Conservation (phyloP, 208 protist genomes). For the Leishmania braziliensis region DNA sequence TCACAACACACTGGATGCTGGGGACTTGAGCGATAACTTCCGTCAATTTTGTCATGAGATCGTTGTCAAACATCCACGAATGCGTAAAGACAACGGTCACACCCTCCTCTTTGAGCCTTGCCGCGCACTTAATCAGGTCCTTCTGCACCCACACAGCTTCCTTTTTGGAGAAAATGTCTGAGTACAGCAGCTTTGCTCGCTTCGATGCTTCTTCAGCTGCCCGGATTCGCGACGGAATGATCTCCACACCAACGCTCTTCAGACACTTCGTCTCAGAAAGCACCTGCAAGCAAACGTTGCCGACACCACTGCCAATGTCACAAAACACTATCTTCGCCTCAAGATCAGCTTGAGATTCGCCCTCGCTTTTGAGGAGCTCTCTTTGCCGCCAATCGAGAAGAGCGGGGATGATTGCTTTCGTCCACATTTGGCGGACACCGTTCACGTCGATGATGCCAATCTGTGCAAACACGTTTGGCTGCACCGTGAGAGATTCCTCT, state of each 20-base stretch:
- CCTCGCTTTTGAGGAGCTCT: slow-evolving; percentile 29
- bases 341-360: slow-evolving; percentile 31
- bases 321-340: slow-evolving; percentile 76
- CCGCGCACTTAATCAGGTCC: slow-evolving; percentile 64
- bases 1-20: slow-evolving; percentile 72
- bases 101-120: slow-evolving; percentile 45
- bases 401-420: slow-evolving; percentile 55
- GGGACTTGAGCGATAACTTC: slow-evolving; percentile 58
- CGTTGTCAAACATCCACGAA: slow-evolving; percentile 88
- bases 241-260: slow-evolving; percentile 76
- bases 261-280: slow-evolving; percentile 74
- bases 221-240: slow-evolving; percentile 69
- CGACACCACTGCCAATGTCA: slow-evolving; percentile 85
- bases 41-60: slow-evolving; percentile 67
- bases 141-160: slow-evolving; percentile 67
- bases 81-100: slow-evolving; percentile 83
- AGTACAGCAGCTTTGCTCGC: slow-evolving; percentile 54
- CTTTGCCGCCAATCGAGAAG: slow-evolving; percentile 16
- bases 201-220: slow-evolving; percentile 50
- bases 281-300: slow-evolving; percentile 84
- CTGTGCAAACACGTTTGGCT: slow-evolving; percentile 81
- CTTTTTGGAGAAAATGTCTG: slow-evolving; percentile 59
- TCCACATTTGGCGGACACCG: slow-evolving; percentile 80
- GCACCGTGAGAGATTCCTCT: slow-evolving; percentile 70
- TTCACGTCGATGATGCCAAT: slow-evolving; percentile 75